phyloP scores from a whole-genome alignment of 768 basidiomycete species.

The Pleurotus pulmonarius region DNA sequence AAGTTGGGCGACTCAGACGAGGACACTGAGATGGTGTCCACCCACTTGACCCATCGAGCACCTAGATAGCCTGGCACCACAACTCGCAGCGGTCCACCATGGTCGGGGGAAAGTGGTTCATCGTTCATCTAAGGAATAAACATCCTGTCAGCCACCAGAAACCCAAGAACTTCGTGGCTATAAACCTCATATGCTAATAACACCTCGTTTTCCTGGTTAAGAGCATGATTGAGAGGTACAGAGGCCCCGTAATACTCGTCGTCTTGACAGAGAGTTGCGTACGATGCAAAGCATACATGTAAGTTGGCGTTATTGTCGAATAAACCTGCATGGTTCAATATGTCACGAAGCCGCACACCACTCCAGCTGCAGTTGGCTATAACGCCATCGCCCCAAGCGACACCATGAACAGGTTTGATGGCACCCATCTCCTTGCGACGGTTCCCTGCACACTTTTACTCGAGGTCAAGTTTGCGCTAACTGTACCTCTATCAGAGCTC shows the following conservation, averaged over 20 bases:
- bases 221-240: constrained; percentile 49
- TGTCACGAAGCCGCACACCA: constrained; percentile 53
- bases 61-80: constrained; percentile 67
- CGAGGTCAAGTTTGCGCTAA: not conserved
- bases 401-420: constrained; percentile 53
- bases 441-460: constrained; percentile 58
- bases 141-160: not conserved
- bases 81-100: constrained; percentile 64
- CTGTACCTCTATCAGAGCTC: constrained; percentile 11
- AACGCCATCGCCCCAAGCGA: constrained; percentile 66
- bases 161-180: not conserved
- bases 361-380: constrained; percentile 68
- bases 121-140: constrained; percentile 55
- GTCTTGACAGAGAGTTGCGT: constrained; percentile 58
- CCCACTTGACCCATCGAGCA: constrained; percentile 77
- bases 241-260: constrained; percentile 63
- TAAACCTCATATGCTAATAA: constrained; percentile 60
- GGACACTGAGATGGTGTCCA: constrained; percentile 56
- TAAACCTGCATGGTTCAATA: constrained; percentile 46
- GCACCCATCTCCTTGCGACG: constrained; percentile 61
- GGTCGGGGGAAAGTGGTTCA: constrained; percentile 51
- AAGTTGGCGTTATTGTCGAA: constrained; percentile 20
- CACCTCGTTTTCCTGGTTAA: constrained; percentile 44
- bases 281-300: constrained; percentile 61
- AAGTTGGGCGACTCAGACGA: constrained; percentile 58